These are phyloP conservation scores for Teratosphaeriaceae sp. DNA, from an alignment of 2,329 filamentous ascomycete genomes.

Conservation along the genomic window DNA sequence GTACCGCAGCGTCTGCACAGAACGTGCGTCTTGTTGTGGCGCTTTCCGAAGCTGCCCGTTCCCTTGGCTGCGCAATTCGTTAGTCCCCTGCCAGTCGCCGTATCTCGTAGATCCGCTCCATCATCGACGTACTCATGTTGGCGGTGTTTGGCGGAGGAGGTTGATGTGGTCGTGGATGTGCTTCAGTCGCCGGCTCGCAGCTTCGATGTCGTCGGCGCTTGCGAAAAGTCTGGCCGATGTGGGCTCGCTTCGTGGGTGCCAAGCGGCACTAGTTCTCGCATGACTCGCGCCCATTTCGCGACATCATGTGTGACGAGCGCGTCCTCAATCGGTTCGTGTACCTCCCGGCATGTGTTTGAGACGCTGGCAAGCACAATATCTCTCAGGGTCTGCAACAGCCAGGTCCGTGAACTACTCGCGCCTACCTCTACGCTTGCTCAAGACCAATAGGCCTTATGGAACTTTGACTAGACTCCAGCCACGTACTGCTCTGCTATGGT, in stretches of 20 bases:
- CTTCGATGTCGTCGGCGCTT: conserved; percentile 7
- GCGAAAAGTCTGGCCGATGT: conserved; percentile 5
- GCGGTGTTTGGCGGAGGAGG: conserved; percentile 12
- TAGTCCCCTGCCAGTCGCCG: conserved; percentile 30
- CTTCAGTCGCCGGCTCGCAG: not conserved
- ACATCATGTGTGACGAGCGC: no score
- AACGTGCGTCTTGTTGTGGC: conserved; percentile 98
- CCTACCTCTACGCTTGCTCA: no score
- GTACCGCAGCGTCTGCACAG: conserved; percentile 96
- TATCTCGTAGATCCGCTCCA: not conserved
- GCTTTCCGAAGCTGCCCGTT: conserved; percentile 66
- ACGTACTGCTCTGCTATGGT: no score
- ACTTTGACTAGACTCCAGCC: no score
- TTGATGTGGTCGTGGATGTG: not conserved
- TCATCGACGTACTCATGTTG: conserved; percentile 25
- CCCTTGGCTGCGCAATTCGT: conserved; percentile 55
- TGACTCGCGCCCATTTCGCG: no score
- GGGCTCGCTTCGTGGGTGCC: not conserved
- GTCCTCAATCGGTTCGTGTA: no score
- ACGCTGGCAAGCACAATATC: no score
- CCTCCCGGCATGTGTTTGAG: no score
- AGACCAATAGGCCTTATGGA: no score
- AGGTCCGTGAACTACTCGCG: no score
- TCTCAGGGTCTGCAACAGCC: no score
- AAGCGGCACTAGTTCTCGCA: not conserved